A percentile compares a stretch with the other conserved stretches of the same genome.
Evolutionary conservation across 768 basidiomycete species (phyloP).

Genomic region (Asterophora lycoperdoides): DNA sequence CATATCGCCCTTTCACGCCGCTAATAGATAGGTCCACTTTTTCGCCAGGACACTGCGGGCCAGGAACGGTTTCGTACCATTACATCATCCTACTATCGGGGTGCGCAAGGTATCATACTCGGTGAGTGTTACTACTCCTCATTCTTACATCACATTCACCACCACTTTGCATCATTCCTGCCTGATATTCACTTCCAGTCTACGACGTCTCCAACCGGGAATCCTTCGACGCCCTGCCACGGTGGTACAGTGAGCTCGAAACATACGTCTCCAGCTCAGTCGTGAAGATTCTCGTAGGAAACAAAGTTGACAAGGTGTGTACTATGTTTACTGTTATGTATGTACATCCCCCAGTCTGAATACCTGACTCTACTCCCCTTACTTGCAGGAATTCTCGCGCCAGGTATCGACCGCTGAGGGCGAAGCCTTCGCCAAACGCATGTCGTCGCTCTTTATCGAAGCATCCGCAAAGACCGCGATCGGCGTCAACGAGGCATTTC

Average conservation of each 20-base stretch:
- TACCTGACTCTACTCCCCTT: slow-evolving; percentile 1
- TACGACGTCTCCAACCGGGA: slow-evolving; percentile 94
- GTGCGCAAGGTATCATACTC: slow-evolving; percentile 79
- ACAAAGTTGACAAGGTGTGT: slow-evolving; percentile 86
- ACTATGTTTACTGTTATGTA: too few relatives aligned
- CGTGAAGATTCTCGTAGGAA: slow-evolving; percentile 92
- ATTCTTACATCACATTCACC: neutral
- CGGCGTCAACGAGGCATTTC: slow-evolving; percentile 70
- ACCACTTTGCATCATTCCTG: too few relatives aligned
- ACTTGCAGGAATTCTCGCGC: slow-evolving; percentile 75
- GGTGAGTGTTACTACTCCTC: slow-evolving; percentile 33
- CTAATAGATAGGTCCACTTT: neutral
- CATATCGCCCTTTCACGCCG: neutral
- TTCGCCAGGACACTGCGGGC: slow-evolving; percentile 83
- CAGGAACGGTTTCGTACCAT: slow-evolving; percentile 97
- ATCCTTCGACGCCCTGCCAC: slow-evolving; percentile 90
- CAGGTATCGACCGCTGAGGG: slow-evolving; percentile 82
- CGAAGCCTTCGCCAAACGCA: slow-evolving; percentile 71
- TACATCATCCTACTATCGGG: slow-evolving; percentile 92
- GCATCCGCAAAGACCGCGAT: slow-evolving; percentile 89
- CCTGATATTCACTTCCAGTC: slow-evolving; percentile 61
- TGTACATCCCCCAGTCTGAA: too few relatives aligned
- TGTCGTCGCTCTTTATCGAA: slow-evolving; percentile 86
- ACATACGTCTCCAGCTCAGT: slow-evolving; percentile 85
- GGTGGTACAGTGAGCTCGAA: slow-evolving; percentile 91